A percentile compares a stretch with the other conserved stretches of the same genome.
phyloP scores from a whole-genome alignment of 805 yeast species.

The Ogataea methanolica region DNA sequence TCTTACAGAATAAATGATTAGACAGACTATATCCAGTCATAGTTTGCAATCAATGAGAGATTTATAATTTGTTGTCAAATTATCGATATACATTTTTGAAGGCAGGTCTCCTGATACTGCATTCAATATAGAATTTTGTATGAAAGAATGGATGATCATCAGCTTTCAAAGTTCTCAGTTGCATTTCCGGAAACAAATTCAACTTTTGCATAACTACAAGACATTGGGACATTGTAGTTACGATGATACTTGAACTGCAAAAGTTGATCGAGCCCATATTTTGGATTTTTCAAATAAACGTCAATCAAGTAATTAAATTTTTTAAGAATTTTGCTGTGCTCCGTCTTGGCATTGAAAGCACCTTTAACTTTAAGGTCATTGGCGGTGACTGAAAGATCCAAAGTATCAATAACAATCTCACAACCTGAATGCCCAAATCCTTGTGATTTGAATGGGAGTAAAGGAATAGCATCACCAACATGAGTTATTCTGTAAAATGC shows the following conservation, averaged over 20 bases:
- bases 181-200: neutral
- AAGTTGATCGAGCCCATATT: too few relatives aligned
- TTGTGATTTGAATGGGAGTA: slow-evolving; percentile 48
- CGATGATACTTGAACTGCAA: neutral
- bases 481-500: slow-evolving; percentile 50
- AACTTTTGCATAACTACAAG: neutral
- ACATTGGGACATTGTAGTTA: neutral
- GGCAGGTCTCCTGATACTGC: too few relatives aligned
- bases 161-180: too few relatives aligned
- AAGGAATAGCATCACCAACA: slow-evolving; percentile 51
- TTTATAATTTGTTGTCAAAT: too few relatives aligned
- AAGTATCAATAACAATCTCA: slow-evolving; percentile 39
- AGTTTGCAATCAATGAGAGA: too few relatives aligned
- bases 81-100: too few relatives aligned
- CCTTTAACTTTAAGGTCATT: neutral
- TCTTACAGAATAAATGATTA: too few relatives aligned
- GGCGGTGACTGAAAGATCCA: neutral
- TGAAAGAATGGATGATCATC: too few relatives aligned
- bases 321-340: neutral
- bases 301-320: neutral
- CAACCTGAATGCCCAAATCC: slow-evolving; percentile 43
- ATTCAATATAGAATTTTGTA: too few relatives aligned
- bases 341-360: neutral
- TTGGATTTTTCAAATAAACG: too few relatives aligned
- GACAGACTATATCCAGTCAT: too few relatives aligned